Evolutionary conservation across 1,284 basidiomycete genomes (phyloP).

Genomic region (Stygiomarasmius scandens): DNA sequence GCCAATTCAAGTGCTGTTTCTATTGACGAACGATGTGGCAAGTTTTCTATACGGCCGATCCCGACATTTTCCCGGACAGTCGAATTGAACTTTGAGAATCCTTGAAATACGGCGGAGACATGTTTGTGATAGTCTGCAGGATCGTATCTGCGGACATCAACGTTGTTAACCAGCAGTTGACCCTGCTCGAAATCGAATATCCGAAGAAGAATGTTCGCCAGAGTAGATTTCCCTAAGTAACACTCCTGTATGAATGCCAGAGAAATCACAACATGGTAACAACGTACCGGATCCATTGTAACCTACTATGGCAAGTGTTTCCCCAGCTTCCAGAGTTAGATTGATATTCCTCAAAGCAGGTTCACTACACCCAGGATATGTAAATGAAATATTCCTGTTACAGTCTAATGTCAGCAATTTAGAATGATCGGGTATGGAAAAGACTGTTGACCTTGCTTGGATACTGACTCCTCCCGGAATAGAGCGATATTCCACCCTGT

Average conservation of each 20-base stretch:
- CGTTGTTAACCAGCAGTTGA: slow-evolving; percentile 65
- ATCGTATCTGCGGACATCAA: slow-evolving; percentile 62
- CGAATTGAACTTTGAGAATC: slow-evolving; percentile 76
- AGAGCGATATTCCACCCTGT: slow-evolving; percentile 48
- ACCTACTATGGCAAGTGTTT: slow-evolving; percentile 82
- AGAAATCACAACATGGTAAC: slow-evolving; percentile 12
- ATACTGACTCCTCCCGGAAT: slow-evolving; percentile 64
- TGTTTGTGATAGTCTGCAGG: slow-evolving; percentile 73
- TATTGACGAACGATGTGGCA: slow-evolving; percentile 54
- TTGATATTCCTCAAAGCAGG: slow-evolving; percentile 69
- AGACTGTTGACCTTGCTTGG: slow-evolving; percentile 55
- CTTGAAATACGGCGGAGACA: slow-evolving; percentile 79
- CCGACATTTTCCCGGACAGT: slow-evolving; percentile 79
- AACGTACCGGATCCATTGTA: slow-evolving; percentile 76
- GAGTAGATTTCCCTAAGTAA: slow-evolving; percentile 16
- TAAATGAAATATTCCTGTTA: slow-evolving; percentile 67
- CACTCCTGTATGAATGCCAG: slow-evolving; percentile 7
- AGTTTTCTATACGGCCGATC: slow-evolving; percentile 65
- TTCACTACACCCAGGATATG: slow-evolving; percentile 71
- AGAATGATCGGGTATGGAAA: neutral
- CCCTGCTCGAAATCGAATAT: slow-evolving; percentile 74
- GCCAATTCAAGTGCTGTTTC: slow-evolving; percentile 65
- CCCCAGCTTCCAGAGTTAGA: slow-evolving; percentile 70
- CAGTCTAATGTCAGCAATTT: neutral
- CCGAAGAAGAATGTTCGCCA: slow-evolving; percentile 58